Evolutionary conservation across 2,329 filamentous ascomycete genomes (phyloP), one percentile per base, ranked within the genome.

Genomic region (Epichloe sibirici): DNA sequence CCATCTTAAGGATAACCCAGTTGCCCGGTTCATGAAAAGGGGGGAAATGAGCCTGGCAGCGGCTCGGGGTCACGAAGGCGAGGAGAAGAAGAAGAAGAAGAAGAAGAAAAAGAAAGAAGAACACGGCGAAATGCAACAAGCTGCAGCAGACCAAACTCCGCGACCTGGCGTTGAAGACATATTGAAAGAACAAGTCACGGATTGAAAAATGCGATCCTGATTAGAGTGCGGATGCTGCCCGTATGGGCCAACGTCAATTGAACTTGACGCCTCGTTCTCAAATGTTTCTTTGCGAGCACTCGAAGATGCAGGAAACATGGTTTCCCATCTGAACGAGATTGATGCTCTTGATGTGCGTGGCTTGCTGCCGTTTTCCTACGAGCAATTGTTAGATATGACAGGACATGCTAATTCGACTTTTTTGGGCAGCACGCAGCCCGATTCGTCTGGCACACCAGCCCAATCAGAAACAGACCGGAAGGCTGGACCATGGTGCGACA

Each of bases 171-270:
- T 42, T 40, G 11, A 9, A 45, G 23, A 11, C 28, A 44, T 48
- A 57, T 45, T 53, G 56, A 59, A 58, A 54, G 51, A 51, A 44
- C 35, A 45, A 48, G 42, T n/a, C 48, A 34, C 34, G 6, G 31
- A 9, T 31, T 8, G 28, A 21, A 21, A 21, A 21, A 45, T 39
- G 28, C 31, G 35, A 35, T 28, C 37, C 52, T 48, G 12, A n/a
- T 13, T 8, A 23, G 12, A 37, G 31, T 21, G 35, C 21, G 25
- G n/a, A 31, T 13, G 25, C 17, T 49, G 49, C 38, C 52, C 31
- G 39, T 35, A 49, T 12, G 13, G 17, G 40, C 21, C 34, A 35
- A 31, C n/a, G 11, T 35, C 45, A 21, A 35, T 43, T 50, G 25
- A 25, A 25, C 53, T 56, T 13, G 47, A 40, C 43, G 55, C 53